These are phyloP conservation scores for Balansia obtecta DNA, from an alignment of 2,329 filamentous ascomycete species.

Conservation along the genomic window DNA sequence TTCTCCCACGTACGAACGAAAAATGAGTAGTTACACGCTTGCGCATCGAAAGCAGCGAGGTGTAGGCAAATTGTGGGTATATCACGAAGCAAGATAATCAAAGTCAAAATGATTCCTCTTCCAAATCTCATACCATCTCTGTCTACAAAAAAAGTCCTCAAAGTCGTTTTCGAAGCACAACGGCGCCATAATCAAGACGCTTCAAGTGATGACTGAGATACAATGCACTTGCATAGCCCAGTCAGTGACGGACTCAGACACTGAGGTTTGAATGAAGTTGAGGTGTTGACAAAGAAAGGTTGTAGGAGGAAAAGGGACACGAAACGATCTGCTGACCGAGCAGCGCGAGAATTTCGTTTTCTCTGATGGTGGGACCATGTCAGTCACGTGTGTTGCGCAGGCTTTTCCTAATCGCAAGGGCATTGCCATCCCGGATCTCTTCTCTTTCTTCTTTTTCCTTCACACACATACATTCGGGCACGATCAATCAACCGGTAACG, in stretches of 20 bases:
- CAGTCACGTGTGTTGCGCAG: neutral
- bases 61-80: constrained; percentile 49
- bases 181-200: constrained; percentile 1
- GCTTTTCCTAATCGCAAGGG: neutral
- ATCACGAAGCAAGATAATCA: neutral
- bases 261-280: no score
- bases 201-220: neutral
- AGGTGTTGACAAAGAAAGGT: neutral
- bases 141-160: no score
- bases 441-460: constrained; percentile 20
- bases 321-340: neutral
- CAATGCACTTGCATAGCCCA: neutral
- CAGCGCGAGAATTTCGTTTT: neutral
- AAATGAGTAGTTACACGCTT: constrained; percentile 45
- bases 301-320: no score
- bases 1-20: constrained; percentile 51
- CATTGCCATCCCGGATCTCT: constrained; percentile 5
- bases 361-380: neutral
- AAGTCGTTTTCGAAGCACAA: neutral
- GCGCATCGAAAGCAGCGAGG: constrained; percentile 44
- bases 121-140: neutral
- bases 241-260: no score
- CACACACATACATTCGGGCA: constrained; percentile 40
- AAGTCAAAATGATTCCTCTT: neutral
- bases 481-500: constrained; percentile 48